Conservation (phyloP, 1,139 yeast genomes). For the Diutina siamensis region DNA sequence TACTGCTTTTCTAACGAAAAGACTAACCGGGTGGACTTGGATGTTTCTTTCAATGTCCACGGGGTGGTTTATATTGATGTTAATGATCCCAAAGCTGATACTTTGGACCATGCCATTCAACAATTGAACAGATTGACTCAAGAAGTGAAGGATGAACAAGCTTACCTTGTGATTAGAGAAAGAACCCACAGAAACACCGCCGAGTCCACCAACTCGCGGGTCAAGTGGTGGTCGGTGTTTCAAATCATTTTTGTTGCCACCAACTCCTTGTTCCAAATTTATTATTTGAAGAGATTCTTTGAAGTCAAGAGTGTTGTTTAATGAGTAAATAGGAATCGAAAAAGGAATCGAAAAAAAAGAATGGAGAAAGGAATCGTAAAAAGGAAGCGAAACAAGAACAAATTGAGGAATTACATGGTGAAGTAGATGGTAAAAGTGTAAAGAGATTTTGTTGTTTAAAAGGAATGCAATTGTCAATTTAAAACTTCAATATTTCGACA, state of each 20-base stretch:
- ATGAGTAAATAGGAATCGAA: neutral
- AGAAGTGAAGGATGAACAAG: conserved; percentile 86
- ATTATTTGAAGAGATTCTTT: conserved; percentile 86
- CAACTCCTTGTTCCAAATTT: conserved; percentile 87
- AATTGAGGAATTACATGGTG: too few species aligned
- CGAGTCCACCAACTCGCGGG: conserved; percentile 92
- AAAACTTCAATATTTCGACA: too few species aligned
- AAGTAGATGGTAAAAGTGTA: too few species aligned
- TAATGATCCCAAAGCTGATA: conserved; percentile 70
- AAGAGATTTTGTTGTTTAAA: too few species aligned
- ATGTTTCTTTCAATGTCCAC: conserved; percentile 90
- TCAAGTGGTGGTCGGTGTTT: conserved; percentile 95
- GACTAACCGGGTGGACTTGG: conserved; percentile 63
- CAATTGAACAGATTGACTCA: conserved; percentile 65
- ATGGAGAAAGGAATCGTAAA: too few species aligned
- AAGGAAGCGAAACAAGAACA: too few species aligned
- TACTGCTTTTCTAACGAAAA: conserved; percentile 91
- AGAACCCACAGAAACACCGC: conserved; percentile 98
- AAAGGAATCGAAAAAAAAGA: too few species aligned
- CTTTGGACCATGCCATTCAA: conserved; percentile 77
- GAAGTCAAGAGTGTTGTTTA: conserved; percentile 85
- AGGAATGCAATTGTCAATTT: too few species aligned
- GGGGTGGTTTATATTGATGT: conserved; percentile 85
- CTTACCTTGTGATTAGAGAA: conserved; percentile 90
- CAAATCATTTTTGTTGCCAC: conserved; percentile 78